Evolutionary conservation across 441 rosid species (phyloP).

Genomic region (Mallotus japonicus): DNA sequence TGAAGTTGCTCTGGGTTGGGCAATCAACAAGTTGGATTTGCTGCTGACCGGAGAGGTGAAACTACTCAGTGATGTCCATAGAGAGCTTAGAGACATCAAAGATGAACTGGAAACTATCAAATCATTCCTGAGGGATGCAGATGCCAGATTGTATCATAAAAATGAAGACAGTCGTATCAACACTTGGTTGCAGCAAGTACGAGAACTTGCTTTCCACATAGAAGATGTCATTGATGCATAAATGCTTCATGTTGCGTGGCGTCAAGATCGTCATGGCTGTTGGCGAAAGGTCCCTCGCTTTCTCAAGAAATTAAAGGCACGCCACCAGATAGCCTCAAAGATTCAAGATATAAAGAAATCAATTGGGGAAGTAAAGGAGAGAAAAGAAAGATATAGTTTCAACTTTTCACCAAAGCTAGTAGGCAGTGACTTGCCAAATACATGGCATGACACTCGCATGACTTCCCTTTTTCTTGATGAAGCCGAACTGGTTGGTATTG

Average conservation of each 20-base stretch:
- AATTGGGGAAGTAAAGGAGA: neutral
- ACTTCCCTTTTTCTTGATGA: constrained; percentile 21
- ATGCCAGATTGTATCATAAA: constrained; percentile 29
- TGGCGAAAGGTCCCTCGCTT: constrained; percentile 16
- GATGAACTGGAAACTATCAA: constrained; percentile 28
- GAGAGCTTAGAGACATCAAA: constrained; percentile 27
- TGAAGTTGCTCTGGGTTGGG: constrained; percentile 30
- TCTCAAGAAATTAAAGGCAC: constrained; percentile 30
- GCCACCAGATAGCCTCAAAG: constrained; percentile 29
- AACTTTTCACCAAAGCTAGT: constrained; percentile 17
- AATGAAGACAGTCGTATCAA: constrained; percentile 20
- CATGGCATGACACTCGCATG: constrained; percentile 13
- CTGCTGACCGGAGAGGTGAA: constrained; percentile 28
- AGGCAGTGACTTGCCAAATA: no score
- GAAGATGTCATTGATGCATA: constrained; percentile 49
- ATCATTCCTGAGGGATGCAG: constrained; percentile 40
- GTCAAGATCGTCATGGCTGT: constrained; percentile 12
- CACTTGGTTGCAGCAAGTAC: constrained; percentile 32
- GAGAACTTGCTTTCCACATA: neutral
- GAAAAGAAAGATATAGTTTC: constrained; percentile 22
- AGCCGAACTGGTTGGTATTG: constrained; percentile 23
- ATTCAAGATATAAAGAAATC: constrained; percentile 13
- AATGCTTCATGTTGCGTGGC: constrained; percentile 20
- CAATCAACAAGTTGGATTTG: constrained; percentile 18
- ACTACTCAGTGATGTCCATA: constrained; percentile 24